Evolutionary conservation across 2,329 filamentous ascomycete genomes (phyloP), one percentile per base, ranked within the genome.

Genomic region (Aspergillus aculeatus): DNA sequence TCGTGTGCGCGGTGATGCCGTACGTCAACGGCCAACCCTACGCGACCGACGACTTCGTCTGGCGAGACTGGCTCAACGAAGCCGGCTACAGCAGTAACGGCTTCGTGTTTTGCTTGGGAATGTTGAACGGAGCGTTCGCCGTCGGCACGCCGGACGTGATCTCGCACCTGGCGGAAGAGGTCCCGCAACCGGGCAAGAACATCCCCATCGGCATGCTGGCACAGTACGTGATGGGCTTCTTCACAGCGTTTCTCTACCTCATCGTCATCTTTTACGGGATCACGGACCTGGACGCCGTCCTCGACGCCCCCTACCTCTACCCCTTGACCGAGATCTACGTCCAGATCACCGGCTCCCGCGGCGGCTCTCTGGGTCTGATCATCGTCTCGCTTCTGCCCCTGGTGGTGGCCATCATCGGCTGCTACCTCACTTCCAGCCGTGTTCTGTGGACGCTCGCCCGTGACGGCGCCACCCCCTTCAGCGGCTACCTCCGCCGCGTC

Each of bases 51-150:
- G 63, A 78, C 23, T 83, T 82, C 38, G 83, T 87, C 9, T 87
- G 84, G 84, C 71, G 66, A 72, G 64, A 85, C 75, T 67, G 84
- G 84, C 52, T 83, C 74, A 83, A 75, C 65, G 65, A 76, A 54
- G 76, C 77, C 54, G 65, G 77, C 26, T 75, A 73, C 58, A 61
- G 66, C 2, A 81, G 76, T 50, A 77, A 84, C 44, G 85, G 85
- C 16, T 83, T 89, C n/a, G 85, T 85, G 2, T 89, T 89, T 62
- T 74, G 88, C 23, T 76, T 83, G 1, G 86, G 87, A n/a, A 86
- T 89, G 70, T 77, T 89, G 21, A 91, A 91, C 66, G 88, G 87
- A 10, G 87, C 88, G 2, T 91, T 85, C 69, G 83, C 84, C 44
- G 83, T 90, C 12, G 88, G 87, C 6, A 84, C 84, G 1, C 84